phyloP scores from a whole-genome alignment of 352 stramenopile species.

The Phytophthora sansomeana region DNA sequence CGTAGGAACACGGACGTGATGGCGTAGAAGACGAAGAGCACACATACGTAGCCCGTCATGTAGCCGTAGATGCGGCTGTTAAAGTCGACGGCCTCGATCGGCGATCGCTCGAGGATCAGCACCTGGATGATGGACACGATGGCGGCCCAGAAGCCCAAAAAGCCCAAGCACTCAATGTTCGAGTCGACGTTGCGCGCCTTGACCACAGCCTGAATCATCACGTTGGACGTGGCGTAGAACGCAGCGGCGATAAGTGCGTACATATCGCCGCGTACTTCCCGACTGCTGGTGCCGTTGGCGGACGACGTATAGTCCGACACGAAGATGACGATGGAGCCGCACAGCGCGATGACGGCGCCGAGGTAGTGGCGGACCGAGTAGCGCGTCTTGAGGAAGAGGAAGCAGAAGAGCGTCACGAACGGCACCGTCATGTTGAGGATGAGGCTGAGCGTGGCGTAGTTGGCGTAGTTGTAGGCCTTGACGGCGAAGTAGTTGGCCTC shows the following conservation, averaged over 20 bases:
- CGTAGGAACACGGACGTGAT: conserved; percentile 67
- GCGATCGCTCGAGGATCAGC: conserved; percentile 48
- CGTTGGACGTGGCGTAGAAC: conserved; percentile 73
- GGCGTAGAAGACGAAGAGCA: conserved; percentile 72
- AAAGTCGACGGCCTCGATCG: conserved; percentile 58
- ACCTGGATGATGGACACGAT: conserved; percentile 68
- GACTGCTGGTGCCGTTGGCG: conserved; percentile 45
- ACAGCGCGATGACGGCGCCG: conserved; percentile 49
- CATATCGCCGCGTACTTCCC: conserved; percentile 61
- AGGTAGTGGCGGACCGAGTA: conserved; percentile 66
- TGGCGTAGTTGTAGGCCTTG: conserved; percentile 78
- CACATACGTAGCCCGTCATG: conserved; percentile 60
- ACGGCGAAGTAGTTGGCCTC: conserved; percentile 80
- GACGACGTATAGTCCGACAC: conserved; percentile 60
- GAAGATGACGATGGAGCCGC: conserved; percentile 66
- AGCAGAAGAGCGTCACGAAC: conserved; percentile 75
- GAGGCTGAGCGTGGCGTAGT: conserved; percentile 71
- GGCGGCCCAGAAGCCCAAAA: conserved; percentile 59
- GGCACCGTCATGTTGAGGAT: conserved; percentile 77
- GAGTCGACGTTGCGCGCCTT: conserved; percentile 62
- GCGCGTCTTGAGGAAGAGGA: conserved; percentile 71
- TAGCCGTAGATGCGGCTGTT: conserved; percentile 63
- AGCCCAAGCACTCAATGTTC: conserved; percentile 67
- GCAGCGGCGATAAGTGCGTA: conserved; percentile 65
- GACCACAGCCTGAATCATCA: conserved; percentile 79